Base-by-base conservation (phyloP, 345 rosid species). In the Euphorbia pulcherrima region DNA sequence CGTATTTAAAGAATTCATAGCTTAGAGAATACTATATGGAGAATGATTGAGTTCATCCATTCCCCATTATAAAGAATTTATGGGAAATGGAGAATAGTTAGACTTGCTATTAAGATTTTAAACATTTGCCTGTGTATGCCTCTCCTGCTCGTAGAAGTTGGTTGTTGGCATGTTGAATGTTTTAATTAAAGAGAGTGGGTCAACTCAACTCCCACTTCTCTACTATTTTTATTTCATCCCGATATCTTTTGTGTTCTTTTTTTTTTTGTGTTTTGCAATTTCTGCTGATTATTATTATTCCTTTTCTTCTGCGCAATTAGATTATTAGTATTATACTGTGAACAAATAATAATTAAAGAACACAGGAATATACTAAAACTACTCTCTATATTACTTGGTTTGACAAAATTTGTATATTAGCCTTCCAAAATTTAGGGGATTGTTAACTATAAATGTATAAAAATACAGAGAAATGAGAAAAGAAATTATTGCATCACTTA, bases 401-500 rank as follows among this genome's bases (percentile, higher is more conserved):
- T 33, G 37, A 33, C 37, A 33, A 33, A 33, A 33, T 33, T 33
- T 33, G 7, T 33, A 33, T 3, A 2, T 33, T 3, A 7, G 7
- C 4, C 47, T 41, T 41, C 4, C 8, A 41, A 41, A 41, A 7
- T 44, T 44, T 44, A 44, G 12, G 50, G 1, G 18, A 44, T 44
- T 44, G 50, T 44, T 39, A 33, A 33, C 12, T 12, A 44, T 2
- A 44, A 44, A 6, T 7, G 2, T 3, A n/a, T n/a, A 44, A 44
- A 2, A 7, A 44, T 44, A 44, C 13, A 44, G 46, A n/a, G 27
- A 35, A 35, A 60, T 35, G 46, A 21, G 21, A 8, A 28, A 35
- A 37, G 29, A 60, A 59, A 59, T 59, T 18, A 62, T 62, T 39
- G 52, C 65, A 62, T 9, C 46, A 60, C 37, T 60, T 37, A 60